phyloP scores from a whole-genome alignment of 208 protist genomes.

The Acanthamoeba castellanii region DNA sequence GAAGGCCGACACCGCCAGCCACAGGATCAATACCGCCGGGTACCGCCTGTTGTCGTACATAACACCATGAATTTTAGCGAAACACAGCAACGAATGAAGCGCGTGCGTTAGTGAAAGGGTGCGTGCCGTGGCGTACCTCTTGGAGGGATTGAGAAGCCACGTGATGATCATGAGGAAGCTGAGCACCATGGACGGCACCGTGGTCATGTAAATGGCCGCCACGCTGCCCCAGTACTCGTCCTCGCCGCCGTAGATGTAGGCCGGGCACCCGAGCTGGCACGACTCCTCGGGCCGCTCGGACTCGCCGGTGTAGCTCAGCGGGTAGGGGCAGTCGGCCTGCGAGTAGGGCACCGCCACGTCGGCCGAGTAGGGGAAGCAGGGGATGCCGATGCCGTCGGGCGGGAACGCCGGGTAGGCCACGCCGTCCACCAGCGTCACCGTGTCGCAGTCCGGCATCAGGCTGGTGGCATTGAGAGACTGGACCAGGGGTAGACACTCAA shows the following conservation, averaged over 20 bases:
- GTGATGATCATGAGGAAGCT: slow-evolving; percentile 34
- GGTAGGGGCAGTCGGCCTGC: slow-evolving; percentile 17
- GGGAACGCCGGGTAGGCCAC: slow-evolving; percentile 18
- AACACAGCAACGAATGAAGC: background rate
- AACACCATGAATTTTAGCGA: background rate
- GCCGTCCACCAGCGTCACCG: background rate
- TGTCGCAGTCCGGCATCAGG: slow-evolving; percentile 38
- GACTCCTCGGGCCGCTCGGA: background rate
- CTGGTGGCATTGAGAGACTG: background rate
- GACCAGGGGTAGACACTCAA: background rate
- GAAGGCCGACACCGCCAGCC: slow-evolving; percentile 22
- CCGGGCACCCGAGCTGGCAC: slow-evolving; percentile 6
- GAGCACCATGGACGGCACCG: slow-evolving; percentile 3
- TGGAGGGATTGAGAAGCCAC: slow-evolving; percentile 17
- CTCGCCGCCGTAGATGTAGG: slow-evolving; percentile 32
- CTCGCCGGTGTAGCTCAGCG: background rate
- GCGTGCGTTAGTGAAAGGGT: background rate
- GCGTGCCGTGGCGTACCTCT: background rate
- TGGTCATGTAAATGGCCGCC: background rate
- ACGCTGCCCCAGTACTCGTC: slow-evolving; percentile 29
- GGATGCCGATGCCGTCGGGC: background rate
- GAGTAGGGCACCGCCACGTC: background rate
- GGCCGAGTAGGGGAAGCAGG: background rate
- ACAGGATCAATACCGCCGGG: slow-evolving; percentile 34
- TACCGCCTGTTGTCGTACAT: slow-evolving; percentile 2